Base-by-base conservation (phyloP, 176 grass and related monocot genomes). In the Carex cristatella region DNA sequence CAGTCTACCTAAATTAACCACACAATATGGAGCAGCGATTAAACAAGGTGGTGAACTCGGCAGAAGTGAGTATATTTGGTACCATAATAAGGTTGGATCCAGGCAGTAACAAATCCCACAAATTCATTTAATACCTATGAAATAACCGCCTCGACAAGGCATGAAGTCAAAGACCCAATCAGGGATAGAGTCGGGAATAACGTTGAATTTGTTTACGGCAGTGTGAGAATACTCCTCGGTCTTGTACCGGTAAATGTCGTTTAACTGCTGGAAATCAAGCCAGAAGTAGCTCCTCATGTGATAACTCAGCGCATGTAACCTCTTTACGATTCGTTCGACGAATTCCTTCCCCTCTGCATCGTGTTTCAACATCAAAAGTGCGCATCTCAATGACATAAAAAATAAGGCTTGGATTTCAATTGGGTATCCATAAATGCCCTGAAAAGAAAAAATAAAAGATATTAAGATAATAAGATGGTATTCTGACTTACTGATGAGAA, bases 341-440 rank as follows among this genome's bases (percentile, higher is more conserved):
- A 87, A 83, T 55, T 90, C 85, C 54, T 90, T 90, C 19, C 88
- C 88, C 61, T 90, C 81, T 3, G 80, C 48, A n/a, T 90, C 88
- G 38, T 90, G 85, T 58, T 90, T 90, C 54, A 87, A 63, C 85
- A 87, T 81, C 15, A 48, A 16, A 58, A 87, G 85, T 1, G 80
- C 80, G 44, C 85, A 84, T 49, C 85, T 58, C 69, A 90, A 69
- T 13, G 88, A 68, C 88, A 90, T 90, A 51, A 90, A 90, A 82
- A 90, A 90, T 69, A 90, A 77, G 57, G 88, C 80, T 84, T 87
- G 88, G 33, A 90, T 90, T 86, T 90, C 88, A 30, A 90, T 90
- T 30, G 81, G 88, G 65, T 87, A 84, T 61, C 88, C 88, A 80
- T 90, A 90, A 70, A 90, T 69, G 48, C 88, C 85, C 87, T 88